phyloP scores from a whole-genome alignment of 257 asterid genomes.

The Perilla frutescens region DNA sequence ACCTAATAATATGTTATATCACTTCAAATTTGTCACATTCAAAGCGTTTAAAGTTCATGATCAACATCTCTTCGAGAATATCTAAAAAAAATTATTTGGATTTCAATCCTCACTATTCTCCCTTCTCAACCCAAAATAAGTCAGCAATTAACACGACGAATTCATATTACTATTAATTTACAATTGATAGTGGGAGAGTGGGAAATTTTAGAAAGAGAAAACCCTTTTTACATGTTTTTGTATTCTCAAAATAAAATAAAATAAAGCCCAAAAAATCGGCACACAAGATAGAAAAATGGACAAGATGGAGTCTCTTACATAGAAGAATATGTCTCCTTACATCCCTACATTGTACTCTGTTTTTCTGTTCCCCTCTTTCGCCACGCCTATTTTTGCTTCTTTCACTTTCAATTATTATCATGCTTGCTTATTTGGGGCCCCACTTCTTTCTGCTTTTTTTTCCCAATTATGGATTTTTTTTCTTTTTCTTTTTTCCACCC shows the following conservation, averaged over 20 bases:
- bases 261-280: constrained; percentile 22
- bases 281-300: constrained; percentile 30
- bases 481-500: not conserved
- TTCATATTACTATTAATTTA: no score
- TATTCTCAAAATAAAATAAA: no score
- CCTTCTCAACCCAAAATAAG: no score
- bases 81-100: no score
- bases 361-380: constrained; percentile 35
- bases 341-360: constrained; percentile 50
- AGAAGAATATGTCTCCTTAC: constrained; percentile 47
- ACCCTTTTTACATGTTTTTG: constrained; percentile 19
- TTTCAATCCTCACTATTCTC: no score
- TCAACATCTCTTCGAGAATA: no score
- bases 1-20: no score
- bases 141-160: no score
- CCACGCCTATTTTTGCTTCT: constrained; percentile 53
- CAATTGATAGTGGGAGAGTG: not conserved
- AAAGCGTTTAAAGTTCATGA: no score
- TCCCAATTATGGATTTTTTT: no score
- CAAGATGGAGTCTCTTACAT: constrained; percentile 27
- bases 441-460: not conserved
- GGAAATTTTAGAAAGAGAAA: constrained; percentile 30
- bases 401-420: constrained; percentile 57
- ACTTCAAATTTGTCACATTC: no score
- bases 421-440: constrained; percentile 28